phyloP scores from a whole-genome alignment of 176 grass and related monocot genomes.

The Secale cereale region DNA sequence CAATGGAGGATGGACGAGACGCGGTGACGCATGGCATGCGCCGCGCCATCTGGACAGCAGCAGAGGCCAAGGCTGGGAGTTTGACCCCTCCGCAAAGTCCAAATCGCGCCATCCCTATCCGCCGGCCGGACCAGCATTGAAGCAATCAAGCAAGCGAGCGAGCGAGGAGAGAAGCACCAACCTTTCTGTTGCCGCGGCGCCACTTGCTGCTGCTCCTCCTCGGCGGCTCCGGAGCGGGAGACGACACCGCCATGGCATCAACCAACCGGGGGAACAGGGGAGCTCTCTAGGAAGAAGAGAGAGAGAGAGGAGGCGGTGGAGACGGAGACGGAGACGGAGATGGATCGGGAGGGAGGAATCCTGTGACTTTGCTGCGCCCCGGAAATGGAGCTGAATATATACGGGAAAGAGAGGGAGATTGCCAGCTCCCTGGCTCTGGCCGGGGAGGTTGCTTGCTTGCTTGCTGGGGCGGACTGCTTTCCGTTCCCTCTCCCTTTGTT shows the following conservation, averaged over 20 bases:
- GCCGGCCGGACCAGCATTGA: neutral
- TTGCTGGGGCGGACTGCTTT: constrained; percentile 16
- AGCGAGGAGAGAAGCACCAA: neutral
- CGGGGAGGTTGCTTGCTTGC: neutral
- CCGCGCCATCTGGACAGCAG: neutral
- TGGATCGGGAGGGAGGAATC: too few relatives aligned
- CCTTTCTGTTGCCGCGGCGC: constrained; percentile 70
- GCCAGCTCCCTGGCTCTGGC: neutral
- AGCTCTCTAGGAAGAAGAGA: neutral
- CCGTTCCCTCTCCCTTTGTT: constrained; percentile 37
- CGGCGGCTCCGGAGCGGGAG: constrained; percentile 59
- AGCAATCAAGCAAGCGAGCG: neutral
- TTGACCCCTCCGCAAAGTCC: neutral
- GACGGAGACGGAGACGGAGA: too few relatives aligned
- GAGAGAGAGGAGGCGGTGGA: neutral
- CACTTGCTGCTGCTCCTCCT: constrained; percentile 27
- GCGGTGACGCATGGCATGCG: neutral
- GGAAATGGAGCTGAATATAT: neutral
- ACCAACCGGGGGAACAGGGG: neutral
- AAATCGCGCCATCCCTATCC: neutral
- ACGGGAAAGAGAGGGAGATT: neutral
- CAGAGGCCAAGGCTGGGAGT: neutral
- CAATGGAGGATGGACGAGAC: neutral
- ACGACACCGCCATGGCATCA: constrained; percentile 52
- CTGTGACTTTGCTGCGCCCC: too few relatives aligned